Conservation (phyloP, 2,329 filamentous ascomycete species). For the Chaetomiaceae sp. region DNA sequence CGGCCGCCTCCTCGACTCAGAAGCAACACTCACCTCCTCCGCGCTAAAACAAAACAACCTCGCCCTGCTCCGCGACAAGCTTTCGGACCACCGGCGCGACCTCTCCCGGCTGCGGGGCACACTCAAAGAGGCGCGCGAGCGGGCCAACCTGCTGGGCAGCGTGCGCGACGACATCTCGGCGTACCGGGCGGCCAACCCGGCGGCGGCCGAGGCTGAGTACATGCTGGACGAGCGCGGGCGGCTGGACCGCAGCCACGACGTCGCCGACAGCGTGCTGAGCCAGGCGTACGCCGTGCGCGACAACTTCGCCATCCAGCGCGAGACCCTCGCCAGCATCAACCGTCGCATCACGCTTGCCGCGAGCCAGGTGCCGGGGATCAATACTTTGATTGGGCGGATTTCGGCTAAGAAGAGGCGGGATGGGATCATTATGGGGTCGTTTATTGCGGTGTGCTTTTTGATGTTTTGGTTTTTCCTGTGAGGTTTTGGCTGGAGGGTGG, state of each 20-base stretch:
- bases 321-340: conserved; percentile 85
- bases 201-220: conserved; percentile 85
- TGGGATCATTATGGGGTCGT: conserved; percentile 84
- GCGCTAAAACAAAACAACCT: conserved; percentile 98
- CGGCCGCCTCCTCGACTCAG: conserved; percentile 84
- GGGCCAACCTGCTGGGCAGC: conserved; percentile 83
- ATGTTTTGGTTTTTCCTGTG: conserved; percentile 75
- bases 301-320: conserved; percentile 79
- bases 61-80: conserved; percentile 82
- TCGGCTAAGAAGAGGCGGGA: conserved; percentile 92
- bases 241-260: conserved; percentile 83
- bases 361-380: conserved; percentile 87
- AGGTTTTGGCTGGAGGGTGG: conserved; percentile 2
- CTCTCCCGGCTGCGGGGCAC: conserved; percentile 67
- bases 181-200: conserved; percentile 78
- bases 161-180: conserved; percentile 89
- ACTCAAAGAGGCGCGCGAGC: conserved; percentile 73
- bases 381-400: conserved; percentile 85
- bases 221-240: conserved; percentile 86
- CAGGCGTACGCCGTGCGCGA: conserved; percentile 97
- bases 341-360: conserved; percentile 84
- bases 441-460: conserved; percentile 89
- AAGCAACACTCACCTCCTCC: conserved; percentile 79
- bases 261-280: conserved; percentile 84
- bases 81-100: conserved; percentile 80